phyloP scores from a whole-genome alignment of 2,329 filamentous ascomycete genomes.

The Penicillium sp. region DNA sequence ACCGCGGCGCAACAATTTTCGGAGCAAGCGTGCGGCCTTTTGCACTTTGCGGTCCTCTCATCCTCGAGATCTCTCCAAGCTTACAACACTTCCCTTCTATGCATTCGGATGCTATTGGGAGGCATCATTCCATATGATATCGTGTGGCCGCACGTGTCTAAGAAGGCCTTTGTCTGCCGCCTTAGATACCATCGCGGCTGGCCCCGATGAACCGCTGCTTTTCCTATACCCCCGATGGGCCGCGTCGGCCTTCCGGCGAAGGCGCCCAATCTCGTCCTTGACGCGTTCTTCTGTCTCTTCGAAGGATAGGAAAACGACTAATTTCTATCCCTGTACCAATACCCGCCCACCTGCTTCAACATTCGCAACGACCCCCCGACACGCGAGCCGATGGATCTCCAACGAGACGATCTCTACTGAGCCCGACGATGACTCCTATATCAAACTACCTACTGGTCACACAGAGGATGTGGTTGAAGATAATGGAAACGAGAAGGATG shows the following conservation, averaged over 20 bases:
- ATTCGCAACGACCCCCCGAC: conserved; percentile 16
- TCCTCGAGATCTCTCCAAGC: conserved; percentile 15
- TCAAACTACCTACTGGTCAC: not conserved
- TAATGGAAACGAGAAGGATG: not conserved
- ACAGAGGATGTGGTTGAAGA: not conserved
- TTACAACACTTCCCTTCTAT: conserved; percentile 19
- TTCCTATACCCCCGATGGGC: conserved; percentile 55
- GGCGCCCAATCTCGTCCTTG: conserved; percentile 29
- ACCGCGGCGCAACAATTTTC: conserved; percentile 32
- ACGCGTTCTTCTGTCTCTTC: conserved; percentile 16
- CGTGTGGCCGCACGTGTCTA: conserved; percentile 49
- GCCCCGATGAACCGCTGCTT: conserved; percentile 51
- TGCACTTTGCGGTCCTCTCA: conserved; percentile 7
- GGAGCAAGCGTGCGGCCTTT: conserved; percentile 22
- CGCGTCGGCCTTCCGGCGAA: conserved; percentile 36
- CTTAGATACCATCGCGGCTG: conserved; percentile 45
- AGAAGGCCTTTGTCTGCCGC: conserved; percentile 46
- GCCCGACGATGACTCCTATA: not conserved
- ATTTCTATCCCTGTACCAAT: not conserved
- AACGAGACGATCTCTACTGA: conserved; percentile 6
- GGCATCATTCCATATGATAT: conserved; percentile 47
- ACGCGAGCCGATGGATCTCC: conserved; percentile 36
- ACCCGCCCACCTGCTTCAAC: conserved; percentile 8
- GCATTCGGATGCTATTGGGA: conserved; percentile 23
- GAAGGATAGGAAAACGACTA: not conserved